Conservation (phyloP, 1,284 basidiomycete genomes). For the Ganoderma multipileum region DNA sequence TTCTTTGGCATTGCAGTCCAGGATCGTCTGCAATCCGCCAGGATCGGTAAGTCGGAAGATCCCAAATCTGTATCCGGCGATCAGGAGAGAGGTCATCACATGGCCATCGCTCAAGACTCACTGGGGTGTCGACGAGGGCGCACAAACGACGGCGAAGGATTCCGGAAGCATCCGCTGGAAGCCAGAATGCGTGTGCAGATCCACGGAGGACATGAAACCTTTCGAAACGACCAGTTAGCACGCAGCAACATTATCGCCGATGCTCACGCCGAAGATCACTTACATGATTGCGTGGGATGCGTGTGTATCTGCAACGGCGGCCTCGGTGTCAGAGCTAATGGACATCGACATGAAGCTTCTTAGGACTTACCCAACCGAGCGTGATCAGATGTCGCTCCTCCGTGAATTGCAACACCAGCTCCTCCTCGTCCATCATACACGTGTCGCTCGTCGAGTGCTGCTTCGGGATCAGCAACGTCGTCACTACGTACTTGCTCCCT, state of each 20-base stretch:
- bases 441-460: constrained; percentile 88
- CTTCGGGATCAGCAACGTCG: constrained; percentile 76
- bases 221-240: neutral
- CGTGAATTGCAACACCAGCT: constrained; percentile 84
- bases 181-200: constrained; percentile 87
- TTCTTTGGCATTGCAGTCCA: constrained; percentile 71
- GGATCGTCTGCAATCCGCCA: constrained; percentile 75
- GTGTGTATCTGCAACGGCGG: constrained; percentile 77
- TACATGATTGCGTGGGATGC: constrained; percentile 88
- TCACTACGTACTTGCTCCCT: constrained; percentile 71
- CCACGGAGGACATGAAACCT: constrained; percentile 90
- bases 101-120: constrained; percentile 41
- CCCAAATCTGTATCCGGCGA: constrained; percentile 64
- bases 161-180: constrained; percentile 90
- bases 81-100: neutral
- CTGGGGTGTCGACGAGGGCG: constrained; percentile 81
- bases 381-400: constrained; percentile 81
- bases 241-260: neutral
- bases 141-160: constrained; percentile 91
- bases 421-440: constrained; percentile 89
- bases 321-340: constrained; percentile 13
- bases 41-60: constrained; percentile 90
- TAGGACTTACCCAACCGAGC: constrained; percentile 81
- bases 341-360: constrained; percentile 4
- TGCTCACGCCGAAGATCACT: constrained; percentile 34